These are phyloP conservation scores for Elsinoe ampelina DNA, from an alignment of 2,329 filamentous ascomycete species.

Conservation along the genomic window DNA sequence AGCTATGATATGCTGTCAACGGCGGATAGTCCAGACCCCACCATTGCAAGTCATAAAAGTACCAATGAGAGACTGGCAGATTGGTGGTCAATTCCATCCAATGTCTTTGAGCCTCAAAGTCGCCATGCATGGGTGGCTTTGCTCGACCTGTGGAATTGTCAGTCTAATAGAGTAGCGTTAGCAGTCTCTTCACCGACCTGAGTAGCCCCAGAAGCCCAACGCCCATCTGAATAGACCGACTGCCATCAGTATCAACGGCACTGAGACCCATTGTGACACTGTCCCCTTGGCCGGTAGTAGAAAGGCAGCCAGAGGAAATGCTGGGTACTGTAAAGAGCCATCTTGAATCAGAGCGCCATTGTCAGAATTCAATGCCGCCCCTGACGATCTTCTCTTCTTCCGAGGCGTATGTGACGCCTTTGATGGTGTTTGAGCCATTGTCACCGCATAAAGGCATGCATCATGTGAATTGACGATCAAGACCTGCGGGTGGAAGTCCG, in stretches of 20 bases:
- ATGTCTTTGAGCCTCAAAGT: slow-evolving; percentile 95
- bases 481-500: background rate
- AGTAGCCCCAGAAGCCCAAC: slow-evolving; percentile 88
- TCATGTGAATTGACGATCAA: background rate
- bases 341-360: slow-evolving; percentile 8
- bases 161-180: slow-evolving; percentile 8
- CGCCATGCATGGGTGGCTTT: slow-evolving; percentile 82
- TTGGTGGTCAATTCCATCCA: slow-evolving; percentile 97
- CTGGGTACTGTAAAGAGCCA: slow-evolving; percentile 39
- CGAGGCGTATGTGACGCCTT: slow-evolving; percentile 31
- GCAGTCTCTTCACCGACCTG: slow-evolving; percentile 47
- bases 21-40: slow-evolving; percentile 98
- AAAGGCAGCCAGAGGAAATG: slow-evolving; percentile 88
- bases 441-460: background rate
- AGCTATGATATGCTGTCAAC: slow-evolving; percentile 96
- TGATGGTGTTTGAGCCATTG: slow-evolving; percentile 16
- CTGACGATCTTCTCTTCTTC: slow-evolving; percentile 30
- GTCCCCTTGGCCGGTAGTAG: slow-evolving; percentile 83
- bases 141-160: slow-evolving; percentile 51
- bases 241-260: slow-evolving; percentile 80
- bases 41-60: slow-evolving; percentile 92
- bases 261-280: slow-evolving; percentile 80
- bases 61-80: slow-evolving; percentile 88
- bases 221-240: slow-evolving; percentile 92
- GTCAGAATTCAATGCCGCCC: background rate